Conservation (phyloP, 2,329 filamentous ascomycete genomes). For the Cephalotrichum gorgonifer region DNA sequence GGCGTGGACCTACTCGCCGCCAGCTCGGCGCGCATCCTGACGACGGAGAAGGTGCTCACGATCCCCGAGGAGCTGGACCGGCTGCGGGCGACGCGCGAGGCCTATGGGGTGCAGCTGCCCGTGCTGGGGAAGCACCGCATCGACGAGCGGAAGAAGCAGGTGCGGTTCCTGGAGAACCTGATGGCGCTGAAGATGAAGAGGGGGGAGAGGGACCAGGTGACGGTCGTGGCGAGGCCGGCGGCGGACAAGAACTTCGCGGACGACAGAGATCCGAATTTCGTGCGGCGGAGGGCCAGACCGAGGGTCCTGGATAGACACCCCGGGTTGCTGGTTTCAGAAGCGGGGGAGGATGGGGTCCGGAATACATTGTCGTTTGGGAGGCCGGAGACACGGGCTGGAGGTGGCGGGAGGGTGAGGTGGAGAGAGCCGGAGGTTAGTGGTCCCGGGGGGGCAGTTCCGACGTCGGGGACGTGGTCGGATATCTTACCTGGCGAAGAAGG, state of each 20-base stretch:
- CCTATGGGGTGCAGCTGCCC: conserved; percentile 30
- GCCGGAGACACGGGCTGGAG: not conserved
- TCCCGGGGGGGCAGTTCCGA: not conserved
- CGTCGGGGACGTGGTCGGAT: conserved; percentile 3
- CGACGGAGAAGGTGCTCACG: conserved; percentile 49
- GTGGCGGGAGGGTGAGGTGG: not conserved
- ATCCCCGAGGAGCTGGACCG: conserved; percentile 23
- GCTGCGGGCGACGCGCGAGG: conserved; percentile 29
- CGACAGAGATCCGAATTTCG: conserved; percentile 27
- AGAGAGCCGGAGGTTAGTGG: not conserved
- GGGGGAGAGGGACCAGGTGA: conserved; percentile 57
- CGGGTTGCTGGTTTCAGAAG: not conserved
- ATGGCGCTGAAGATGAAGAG: conserved; percentile 53
- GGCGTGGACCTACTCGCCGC: conserved; percentile 64
- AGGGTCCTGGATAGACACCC: conserved; percentile 1
- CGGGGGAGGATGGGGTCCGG: conserved; percentile 6
- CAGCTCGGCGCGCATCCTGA: conserved; percentile 59
- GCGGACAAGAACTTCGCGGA: conserved; percentile 30
- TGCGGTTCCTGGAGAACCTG: conserved; percentile 54
- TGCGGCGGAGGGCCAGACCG: conserved; percentile 8
- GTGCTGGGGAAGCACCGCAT: conserved; percentile 30
- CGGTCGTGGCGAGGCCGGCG: conserved; percentile 41
- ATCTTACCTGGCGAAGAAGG: not conserved
- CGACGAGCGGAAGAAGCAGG: conserved; percentile 36
- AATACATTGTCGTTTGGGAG: conserved; percentile 7